Evolutionary conservation across 2,329 filamentous ascomycete genomes (phyloP), one percentile per base, ranked within the genome.

Genomic region (Botrytis fragariae): DNA sequence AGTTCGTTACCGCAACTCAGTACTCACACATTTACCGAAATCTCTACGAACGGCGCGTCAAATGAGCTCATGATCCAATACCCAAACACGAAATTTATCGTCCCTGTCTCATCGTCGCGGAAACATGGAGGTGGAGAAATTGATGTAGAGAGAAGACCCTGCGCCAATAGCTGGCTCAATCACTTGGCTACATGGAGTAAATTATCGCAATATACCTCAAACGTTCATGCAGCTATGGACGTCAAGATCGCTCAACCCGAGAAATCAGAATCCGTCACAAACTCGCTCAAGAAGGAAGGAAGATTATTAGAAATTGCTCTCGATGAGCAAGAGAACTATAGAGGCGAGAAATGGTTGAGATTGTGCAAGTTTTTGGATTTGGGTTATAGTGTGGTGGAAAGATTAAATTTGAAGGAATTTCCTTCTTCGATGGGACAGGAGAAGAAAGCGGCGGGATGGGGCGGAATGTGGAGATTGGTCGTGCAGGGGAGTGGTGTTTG

Each of bases 311-410:
- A 69, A 25, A 39, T 72, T 20, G 25, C n/a, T 8, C 42, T 73
- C 4, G 71, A 70, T 54, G 57, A 57, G 45, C 60, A 39, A 69
- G 71, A 73, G 20, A 63, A 25, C 10, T 18, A 51, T 44, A 42
- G 71, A 57, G 71, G 71, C n/a, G 71, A 73, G 32, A 73, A 63
- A 29, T 73, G 71, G 71, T 32, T 73, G 44, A 37, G 25, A 22
- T 45, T 73, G 35, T 73, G 71, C 37, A 48, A 63, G 14, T 73
- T 70, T 37, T 70, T 73, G 57, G 44, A 70, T 37, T 54, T 69
- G 57, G 71, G 71, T 3, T 73, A 73, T 25, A 73, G 71, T 22
- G 65, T 73, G 20, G 65, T 73, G 42, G 71, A 73, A 45, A 69
- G 71, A 45, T 70, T 73, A 29, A 70, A 70, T 51, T 29, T 73